Conservation (phyloP, 1,284 basidiomycete species). For the Leccinum subrobustum region DNA sequence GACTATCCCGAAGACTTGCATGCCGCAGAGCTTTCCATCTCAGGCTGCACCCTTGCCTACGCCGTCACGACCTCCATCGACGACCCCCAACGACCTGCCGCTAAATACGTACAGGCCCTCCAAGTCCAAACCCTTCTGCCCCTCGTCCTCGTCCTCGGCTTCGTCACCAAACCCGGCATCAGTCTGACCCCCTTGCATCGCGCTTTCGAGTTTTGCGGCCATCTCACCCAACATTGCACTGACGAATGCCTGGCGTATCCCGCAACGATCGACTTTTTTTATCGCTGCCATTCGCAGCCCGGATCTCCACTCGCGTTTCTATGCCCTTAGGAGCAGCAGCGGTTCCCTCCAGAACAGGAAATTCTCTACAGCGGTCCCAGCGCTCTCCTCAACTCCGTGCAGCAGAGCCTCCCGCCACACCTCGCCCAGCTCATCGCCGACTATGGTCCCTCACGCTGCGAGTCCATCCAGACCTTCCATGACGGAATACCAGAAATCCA, state of each 20-base stretch:
- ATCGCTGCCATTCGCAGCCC: constrained; percentile 52
- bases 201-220: constrained; percentile 46
- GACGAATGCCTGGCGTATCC: constrained; percentile 44
- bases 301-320: constrained; percentile 50
- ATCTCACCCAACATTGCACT: constrained; percentile 43
- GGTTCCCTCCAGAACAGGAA: constrained; percentile 41
- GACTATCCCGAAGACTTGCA: constrained; percentile 49
- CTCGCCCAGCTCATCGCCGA: constrained; percentile 43
- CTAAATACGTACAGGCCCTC: constrained; percentile 39
- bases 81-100: constrained; percentile 37
- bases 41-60: constrained; percentile 45
- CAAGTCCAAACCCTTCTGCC: constrained; percentile 47
- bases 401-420: constrained; percentile 43
- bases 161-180: constrained; percentile 45
- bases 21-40: constrained; percentile 49
- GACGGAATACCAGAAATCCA: too few relatives aligned
- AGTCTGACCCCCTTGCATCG: constrained; percentile 49
- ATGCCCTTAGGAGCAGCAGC: constrained; percentile 46
- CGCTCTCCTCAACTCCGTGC: constrained; percentile 39
- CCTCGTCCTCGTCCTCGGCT: constrained; percentile 35
- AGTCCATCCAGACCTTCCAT: too few relatives aligned
- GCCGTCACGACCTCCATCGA: constrained; percentile 45
- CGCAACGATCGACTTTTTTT: constrained; percentile 44
- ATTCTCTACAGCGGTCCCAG: constrained; percentile 43
- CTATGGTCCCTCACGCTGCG: too few relatives aligned